Base-by-base conservation (phyloP, 2,329 filamentous ascomycete species). In the Aspergillus japonicus region DNA sequence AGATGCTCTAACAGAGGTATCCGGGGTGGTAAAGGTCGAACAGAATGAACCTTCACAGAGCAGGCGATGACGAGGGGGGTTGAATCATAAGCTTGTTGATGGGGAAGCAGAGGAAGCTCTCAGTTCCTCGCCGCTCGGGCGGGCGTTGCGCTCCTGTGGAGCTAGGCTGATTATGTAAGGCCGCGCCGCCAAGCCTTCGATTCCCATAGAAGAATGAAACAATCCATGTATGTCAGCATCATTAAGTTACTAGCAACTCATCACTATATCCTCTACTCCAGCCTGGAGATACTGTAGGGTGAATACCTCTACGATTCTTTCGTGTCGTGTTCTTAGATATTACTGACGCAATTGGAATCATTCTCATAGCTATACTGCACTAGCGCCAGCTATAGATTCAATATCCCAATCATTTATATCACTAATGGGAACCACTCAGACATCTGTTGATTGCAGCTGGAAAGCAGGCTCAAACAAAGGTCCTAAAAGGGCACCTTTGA, bases 101-200 rank as follows among this genome's bases (percentile, higher is more conserved):
- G 64, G 63, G 16, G 60, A 66, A 63, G 58, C 60, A 62, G 57
- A 64, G 60, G 66, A 65, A 65, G 64, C 66, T 67, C 60, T 64
- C 63, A 53, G 59, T 56, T 63, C 65, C 56, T 65, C 59, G 64
- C 65, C 62, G 64, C 62, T 65, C 58, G 59, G 65, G 59, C 57
- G 66, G 65, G 59, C 56, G 66, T 67, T 68, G 66, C 64, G 66
- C 66, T 62, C 53, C 62, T 56, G 67, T 69, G 68, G 68, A 69
- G 66, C 68, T 69, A 54, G 53, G 35, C 54, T 58, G 64, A 54
- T 68, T 69, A 69, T 64, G 66, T 69, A 68, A 69, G 55, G 35
- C 29, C 11, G 6, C 26, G 23, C 31, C 58, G 62, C 66, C 59
- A 64, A 65, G 65, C 58, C 39, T 55, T 57, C 39, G 47, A 35